These are phyloP conservation scores for Mortierella sp. DNA, from an alignment of 371 early-diverging fungal species.

Conservation along the genomic window DNA sequence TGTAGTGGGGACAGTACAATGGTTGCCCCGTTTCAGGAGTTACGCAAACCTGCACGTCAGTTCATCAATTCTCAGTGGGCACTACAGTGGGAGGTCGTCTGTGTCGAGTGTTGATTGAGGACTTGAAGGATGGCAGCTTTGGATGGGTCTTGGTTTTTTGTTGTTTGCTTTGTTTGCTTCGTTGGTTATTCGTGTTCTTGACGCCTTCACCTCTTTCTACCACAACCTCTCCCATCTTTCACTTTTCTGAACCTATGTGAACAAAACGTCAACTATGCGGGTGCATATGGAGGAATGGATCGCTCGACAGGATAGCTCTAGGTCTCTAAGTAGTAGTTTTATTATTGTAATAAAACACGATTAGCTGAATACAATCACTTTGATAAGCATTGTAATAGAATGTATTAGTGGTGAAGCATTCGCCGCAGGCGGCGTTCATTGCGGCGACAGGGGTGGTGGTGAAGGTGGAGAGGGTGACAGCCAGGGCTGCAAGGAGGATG, in stretches of 20 bases:
- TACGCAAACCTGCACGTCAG: not conserved
- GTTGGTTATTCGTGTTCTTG: not conserved
- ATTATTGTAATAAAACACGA: too few species aligned
- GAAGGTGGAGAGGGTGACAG: not conserved
- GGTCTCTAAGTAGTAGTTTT: too few species aligned
- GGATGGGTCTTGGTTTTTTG: not conserved
- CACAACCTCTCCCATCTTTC: too few species aligned
- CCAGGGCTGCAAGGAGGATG: not conserved
- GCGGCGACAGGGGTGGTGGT: not conserved
- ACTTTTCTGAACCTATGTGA: not conserved
- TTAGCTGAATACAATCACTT: too few species aligned
- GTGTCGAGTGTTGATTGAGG: not conserved
- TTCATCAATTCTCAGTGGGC: too few species aligned
- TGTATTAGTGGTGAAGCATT: not conserved
- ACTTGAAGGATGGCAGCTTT: not conserved
- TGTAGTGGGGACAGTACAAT: not conserved
- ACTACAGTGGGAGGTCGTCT: not conserved
- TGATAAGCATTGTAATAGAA: too few species aligned
- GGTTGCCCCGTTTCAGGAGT: not conserved
- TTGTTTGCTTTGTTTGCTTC: not conserved
- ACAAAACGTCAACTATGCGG: too few species aligned
- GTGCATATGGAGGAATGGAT: too few species aligned
- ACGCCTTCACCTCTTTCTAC: not conserved
- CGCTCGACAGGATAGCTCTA: too few species aligned
- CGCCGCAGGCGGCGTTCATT: not conserved